Evolutionary conservation across 208 protist species (phyloP).

Genomic region (Phytomonas francai): DNA sequence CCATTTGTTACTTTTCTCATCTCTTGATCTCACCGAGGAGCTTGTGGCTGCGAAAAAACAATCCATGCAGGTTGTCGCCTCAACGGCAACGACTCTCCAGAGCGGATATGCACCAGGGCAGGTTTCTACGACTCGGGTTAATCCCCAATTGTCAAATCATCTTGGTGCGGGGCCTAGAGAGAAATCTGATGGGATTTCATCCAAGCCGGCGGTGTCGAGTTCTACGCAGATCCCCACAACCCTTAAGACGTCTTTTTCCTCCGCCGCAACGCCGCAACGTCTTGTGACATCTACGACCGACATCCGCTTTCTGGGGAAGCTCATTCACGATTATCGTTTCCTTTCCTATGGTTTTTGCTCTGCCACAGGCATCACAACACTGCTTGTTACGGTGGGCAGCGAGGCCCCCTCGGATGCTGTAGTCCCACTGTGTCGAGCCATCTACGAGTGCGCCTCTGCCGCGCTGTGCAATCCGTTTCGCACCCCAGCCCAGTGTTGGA

Average conservation of each 20-base stretch:
- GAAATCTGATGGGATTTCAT: not conserved
- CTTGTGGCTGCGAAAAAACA: constrained; percentile 16
- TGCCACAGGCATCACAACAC: constrained; percentile 53
- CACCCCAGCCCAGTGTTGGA: constrained; percentile 26
- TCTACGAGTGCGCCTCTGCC: constrained; percentile 65
- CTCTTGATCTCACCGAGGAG: constrained; percentile 70
- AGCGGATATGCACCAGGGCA: not conserved
- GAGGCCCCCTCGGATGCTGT: constrained; percentile 64
- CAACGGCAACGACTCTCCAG: not conserved
- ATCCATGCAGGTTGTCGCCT: not conserved
- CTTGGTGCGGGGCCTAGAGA: not conserved
- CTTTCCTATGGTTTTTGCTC: constrained; percentile 72
- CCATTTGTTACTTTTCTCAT: constrained; percentile 74
- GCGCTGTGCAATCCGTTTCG: constrained; percentile 77
- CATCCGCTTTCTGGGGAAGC: constrained; percentile 58
- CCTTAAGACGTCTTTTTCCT: not conserved
- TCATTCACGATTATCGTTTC: constrained; percentile 54
- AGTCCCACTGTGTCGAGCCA: constrained; percentile 65
- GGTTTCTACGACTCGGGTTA: not conserved
- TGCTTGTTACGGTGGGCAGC: constrained; percentile 62
- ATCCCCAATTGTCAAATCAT: not conserved
- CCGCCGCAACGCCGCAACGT: not conserved
- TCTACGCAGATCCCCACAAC: constrained; percentile 1
- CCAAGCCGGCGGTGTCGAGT: constrained; percentile 8
- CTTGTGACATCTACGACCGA: constrained; percentile 41